phyloP scores from a whole-genome alignment of 352 stramenopile genomes.

The Phytophthora kernoviae region DNA sequence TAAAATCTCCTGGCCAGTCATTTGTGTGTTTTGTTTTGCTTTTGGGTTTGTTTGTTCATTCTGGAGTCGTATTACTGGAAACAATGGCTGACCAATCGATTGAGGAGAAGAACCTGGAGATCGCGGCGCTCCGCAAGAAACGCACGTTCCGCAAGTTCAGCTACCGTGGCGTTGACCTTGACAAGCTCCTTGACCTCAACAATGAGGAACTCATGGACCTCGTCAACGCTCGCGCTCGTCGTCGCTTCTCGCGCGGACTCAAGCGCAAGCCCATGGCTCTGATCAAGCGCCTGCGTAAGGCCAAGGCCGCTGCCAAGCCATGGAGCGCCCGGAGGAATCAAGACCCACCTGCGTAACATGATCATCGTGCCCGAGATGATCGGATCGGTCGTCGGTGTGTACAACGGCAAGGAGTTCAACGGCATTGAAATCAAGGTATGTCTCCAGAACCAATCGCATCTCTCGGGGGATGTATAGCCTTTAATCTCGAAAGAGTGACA shows the following conservation, averaged over 20 bases:
- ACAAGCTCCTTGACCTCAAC: constrained; percentile 99
- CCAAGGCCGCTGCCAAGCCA: constrained; percentile 97
- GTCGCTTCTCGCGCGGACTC: constrained; percentile 98
- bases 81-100: constrained; percentile 55
- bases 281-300: constrained; percentile 99
- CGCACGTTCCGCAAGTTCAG: constrained; percentile 99
- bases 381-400: constrained; percentile 99
- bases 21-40: neutral
- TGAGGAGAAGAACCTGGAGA: constrained; percentile 78
- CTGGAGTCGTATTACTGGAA: constrained; percentile 45
- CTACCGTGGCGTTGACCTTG: constrained; percentile 99
- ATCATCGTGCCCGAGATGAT: constrained; percentile 99
- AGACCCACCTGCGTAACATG: constrained; percentile 99
- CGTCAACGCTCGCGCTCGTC: constrained; percentile 94
- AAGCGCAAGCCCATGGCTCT: constrained; percentile 99
- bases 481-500: constrained; percentile 25
- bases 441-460: constrained; percentile 82
- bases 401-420: constrained; percentile 99
- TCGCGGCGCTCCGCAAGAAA: constrained; percentile 99
- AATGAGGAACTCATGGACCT: constrained; percentile 99
- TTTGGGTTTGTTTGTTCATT: constrained; percentile 2
- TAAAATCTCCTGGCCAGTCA: constrained; percentile 18
- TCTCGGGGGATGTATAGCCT: constrained; percentile 86
- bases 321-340: constrained; percentile 99
- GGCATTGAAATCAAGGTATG: constrained; percentile 99